Base-by-base conservation (phyloP, 805 yeast species). In the Lipomyces yamadae region DNA sequence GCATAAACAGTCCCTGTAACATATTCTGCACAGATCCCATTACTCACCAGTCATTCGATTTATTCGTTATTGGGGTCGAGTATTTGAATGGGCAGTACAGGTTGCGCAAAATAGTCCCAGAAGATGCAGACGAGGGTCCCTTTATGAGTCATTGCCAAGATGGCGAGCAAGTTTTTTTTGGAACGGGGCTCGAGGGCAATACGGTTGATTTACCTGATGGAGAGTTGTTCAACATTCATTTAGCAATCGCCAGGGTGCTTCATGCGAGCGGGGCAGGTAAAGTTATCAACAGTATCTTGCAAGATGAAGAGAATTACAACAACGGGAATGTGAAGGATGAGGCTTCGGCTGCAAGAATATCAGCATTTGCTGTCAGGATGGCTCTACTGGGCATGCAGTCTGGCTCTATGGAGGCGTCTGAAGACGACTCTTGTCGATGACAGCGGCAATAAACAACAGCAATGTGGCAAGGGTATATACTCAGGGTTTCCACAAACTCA, bases 41-140 rank as follows among this genome's bases (percentile, higher is more conserved):
- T 24, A 48, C 53, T 48, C 53, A 48, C 30, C 53, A 48, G 29
- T 48, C 53, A 48, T 48, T 48, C 29, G 53, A 48, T 48, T n/a
- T 24, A 48, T 24, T 48, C 8, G 29, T 48, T 48, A 48, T 48
- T 48, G 24, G 53, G 53, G 53, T 48, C 30, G 53, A 48, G 30
- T 48, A 48, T 24, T 48, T 48, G 53, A 48, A 48, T 48, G 53
- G 53, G n/a, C 53, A 7, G 53, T 48, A 48, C 30, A 18, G 29
- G 53, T 48, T 48, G 15, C 53, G 53, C 53, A 48, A 48, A 48
- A 24, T 48, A n/a, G 53, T 48, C 53, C 53, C 24, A 48, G 30
- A 48, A 48, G 30, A 48, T 5, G 53, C 53, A 48, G 42, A 37
- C 42, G 30, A 24, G 53, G 53, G 53, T 24, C 53, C 53, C 24